These are phyloP conservation scores for Ajuga chamaepitys DNA, from an alignment of 257 asterid species.

Conservation along the genomic window DNA sequence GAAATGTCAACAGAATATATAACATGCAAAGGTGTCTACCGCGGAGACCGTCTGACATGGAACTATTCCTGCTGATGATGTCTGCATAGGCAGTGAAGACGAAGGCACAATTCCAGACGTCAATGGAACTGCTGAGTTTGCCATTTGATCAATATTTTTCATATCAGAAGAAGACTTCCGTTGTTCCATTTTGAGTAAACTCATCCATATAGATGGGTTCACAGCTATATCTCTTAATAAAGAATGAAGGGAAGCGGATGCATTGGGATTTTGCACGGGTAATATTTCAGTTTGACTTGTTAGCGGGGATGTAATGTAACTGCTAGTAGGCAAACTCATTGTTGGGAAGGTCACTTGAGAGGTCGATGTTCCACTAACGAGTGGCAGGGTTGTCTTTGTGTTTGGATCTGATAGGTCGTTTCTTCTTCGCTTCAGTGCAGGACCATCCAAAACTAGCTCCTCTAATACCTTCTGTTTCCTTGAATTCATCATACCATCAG, in stretches of 20 bases:
- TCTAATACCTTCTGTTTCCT: constrained; percentile 54
- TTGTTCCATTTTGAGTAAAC: constrained; percentile 56
- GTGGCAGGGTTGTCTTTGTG: constrained; percentile 22
- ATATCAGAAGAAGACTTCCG: constrained; percentile 44
- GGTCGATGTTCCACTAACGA: constrained; percentile 15
- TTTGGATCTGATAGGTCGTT: constrained; percentile 30
- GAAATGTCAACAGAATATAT: neutral
- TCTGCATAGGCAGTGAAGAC: constrained; percentile 34
- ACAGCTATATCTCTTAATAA: constrained; percentile 60
- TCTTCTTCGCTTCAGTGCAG: constrained; percentile 61
- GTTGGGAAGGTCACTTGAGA: constrained; percentile 14
- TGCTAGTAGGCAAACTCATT: constrained; percentile 19
- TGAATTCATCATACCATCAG: constrained; percentile 35
- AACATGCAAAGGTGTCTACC: constrained; percentile 39
- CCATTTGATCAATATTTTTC: constrained; percentile 28
- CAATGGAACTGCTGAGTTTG: constrained; percentile 39
- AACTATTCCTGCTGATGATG: constrained; percentile 38
- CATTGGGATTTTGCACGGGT: constrained; percentile 27
- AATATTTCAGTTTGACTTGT: constrained; percentile 21
- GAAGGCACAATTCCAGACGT: constrained; percentile 24
- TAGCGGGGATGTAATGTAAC: constrained; percentile 7
- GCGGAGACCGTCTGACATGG: constrained; percentile 34
- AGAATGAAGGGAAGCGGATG: constrained; percentile 51
- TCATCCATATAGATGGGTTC: constrained; percentile 78
- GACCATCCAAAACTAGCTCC: constrained; percentile 47